These are phyloP conservation scores for Logfia minima DNA, from an alignment of 129 eudicot genomes.

Conservation along the genomic window DNA sequence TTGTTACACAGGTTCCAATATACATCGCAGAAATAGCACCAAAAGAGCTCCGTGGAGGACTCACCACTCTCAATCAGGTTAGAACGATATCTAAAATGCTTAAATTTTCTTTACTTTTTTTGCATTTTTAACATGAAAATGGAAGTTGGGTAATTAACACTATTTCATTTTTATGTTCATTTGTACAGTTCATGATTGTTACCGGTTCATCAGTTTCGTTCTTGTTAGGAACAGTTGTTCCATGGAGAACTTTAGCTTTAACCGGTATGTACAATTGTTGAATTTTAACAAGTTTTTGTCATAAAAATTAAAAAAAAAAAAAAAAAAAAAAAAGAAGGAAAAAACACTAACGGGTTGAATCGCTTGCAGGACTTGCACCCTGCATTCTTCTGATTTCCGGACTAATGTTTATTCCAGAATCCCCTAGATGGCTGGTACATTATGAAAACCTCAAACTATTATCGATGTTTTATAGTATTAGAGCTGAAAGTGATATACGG, in stretches of 20 bases:
- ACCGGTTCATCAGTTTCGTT: constrained; percentile 60
- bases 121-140: background rate
- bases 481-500: background rate
- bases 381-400: constrained; percentile 54
- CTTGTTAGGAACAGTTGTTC: constrained; percentile 58
- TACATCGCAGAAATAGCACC: constrained; percentile 88
- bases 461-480: background rate
- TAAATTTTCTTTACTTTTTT: background rate
- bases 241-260: constrained; percentile 75
- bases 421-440: constrained; percentile 96
- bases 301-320: background rate
- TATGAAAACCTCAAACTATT: background rate
- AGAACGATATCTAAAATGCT: background rate
- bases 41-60: constrained; percentile 81
- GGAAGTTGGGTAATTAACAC: constrained; percentile 9
- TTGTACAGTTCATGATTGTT: constrained; percentile 73
- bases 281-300: background rate
- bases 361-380: constrained; percentile 59
- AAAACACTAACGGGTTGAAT: background rate
- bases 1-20: constrained; percentile 56
- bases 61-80: constrained; percentile 80
- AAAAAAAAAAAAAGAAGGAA: background rate
- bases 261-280: constrained; percentile 39
- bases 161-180: background rate
- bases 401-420: constrained; percentile 75